These are phyloP conservation scores for Amaranthus hypochondriacus DNA, from an alignment of 148 eudicot genomes.

Conservation along the genomic window DNA sequence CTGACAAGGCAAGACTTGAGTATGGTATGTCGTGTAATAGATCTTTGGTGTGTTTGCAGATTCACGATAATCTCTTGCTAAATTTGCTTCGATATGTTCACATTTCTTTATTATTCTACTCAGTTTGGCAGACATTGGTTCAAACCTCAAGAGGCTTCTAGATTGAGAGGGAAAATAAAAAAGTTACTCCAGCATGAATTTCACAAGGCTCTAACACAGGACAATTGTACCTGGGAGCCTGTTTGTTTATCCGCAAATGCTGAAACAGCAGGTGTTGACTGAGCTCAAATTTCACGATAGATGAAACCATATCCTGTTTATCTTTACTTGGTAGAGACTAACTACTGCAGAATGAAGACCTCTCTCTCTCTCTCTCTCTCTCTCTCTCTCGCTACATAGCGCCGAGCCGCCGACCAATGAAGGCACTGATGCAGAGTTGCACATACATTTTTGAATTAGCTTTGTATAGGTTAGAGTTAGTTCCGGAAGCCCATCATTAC, in stretches of 20 bases:
- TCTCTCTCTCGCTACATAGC: conserved; percentile 12
- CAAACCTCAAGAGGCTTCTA: conserved; percentile 74
- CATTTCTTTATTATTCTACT: background rate
- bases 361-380: conserved; percentile 11
- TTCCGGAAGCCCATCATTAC: background rate
- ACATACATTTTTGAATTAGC: conserved; percentile 21
- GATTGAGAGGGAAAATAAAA: conserved; percentile 57
- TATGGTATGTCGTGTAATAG: conserved; percentile 39
- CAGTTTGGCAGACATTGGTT: conserved; percentile 84
- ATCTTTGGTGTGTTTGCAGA: background rate
- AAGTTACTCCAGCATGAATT: conserved; percentile 47
- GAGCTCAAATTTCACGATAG: conserved; percentile 16
- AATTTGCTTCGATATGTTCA: background rate
- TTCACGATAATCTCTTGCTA: background rate
- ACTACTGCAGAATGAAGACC: conserved; percentile 7
- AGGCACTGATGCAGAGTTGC: conserved; percentile 21
- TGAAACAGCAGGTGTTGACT: conserved; percentile 19
- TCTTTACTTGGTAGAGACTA: background rate
- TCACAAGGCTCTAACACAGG: conserved; percentile 24
- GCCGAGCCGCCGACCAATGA: background rate
- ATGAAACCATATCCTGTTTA: background rate
- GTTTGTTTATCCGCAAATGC: conserved; percentile 22
- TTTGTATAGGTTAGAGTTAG: conserved; percentile 20
- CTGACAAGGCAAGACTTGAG: conserved; percentile 39
- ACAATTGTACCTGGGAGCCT: conserved; percentile 20